phyloP scores from a whole-genome alignment of 805 yeast species.

The Cyberlindnera petersonii region DNA sequence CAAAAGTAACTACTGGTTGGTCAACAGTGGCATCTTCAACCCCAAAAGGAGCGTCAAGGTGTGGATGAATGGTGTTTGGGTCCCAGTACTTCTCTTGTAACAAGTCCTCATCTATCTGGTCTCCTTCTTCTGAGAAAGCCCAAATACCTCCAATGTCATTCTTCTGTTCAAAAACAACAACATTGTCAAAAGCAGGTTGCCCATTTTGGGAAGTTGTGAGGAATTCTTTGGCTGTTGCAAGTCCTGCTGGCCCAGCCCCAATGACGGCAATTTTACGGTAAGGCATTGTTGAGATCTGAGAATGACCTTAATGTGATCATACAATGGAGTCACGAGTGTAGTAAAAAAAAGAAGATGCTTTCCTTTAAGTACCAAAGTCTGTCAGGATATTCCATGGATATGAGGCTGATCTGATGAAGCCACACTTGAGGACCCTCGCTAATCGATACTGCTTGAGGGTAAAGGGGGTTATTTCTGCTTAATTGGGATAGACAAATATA shows the following conservation, averaged over 20 bases:
- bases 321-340: too few relatives aligned
- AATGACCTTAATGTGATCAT: too few relatives aligned
- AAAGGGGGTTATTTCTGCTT: too few relatives aligned
- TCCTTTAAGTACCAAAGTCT: too few relatives aligned
- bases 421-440: too few relatives aligned
- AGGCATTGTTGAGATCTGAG: not conserved
- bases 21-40: constrained; percentile 1
- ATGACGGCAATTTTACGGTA: constrained; percentile 33
- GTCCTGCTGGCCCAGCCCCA: constrained; percentile 48
- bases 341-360: too few relatives aligned
- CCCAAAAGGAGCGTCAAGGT: constrained; percentile 1
- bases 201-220: constrained; percentile 29
- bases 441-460: too few relatives aligned
- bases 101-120: constrained; percentile 1
- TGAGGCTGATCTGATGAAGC: too few relatives aligned
- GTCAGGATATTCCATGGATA: too few relatives aligned
- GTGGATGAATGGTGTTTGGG: constrained; percentile 9
- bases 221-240: constrained; percentile 35
- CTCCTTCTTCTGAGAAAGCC: constrained; percentile 29
- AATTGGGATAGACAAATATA: too few relatives aligned
- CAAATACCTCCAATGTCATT: constrained; percentile 40
- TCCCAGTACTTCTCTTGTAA: constrained; percentile 8
- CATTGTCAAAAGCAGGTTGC: constrained; percentile 22
- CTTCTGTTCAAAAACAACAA: constrained; percentile 39
- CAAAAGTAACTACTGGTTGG: constrained; percentile 1